phyloP scores from a whole-genome alignment of 768 basidiomycete genomes.

The Mrakia frigida region DNA sequence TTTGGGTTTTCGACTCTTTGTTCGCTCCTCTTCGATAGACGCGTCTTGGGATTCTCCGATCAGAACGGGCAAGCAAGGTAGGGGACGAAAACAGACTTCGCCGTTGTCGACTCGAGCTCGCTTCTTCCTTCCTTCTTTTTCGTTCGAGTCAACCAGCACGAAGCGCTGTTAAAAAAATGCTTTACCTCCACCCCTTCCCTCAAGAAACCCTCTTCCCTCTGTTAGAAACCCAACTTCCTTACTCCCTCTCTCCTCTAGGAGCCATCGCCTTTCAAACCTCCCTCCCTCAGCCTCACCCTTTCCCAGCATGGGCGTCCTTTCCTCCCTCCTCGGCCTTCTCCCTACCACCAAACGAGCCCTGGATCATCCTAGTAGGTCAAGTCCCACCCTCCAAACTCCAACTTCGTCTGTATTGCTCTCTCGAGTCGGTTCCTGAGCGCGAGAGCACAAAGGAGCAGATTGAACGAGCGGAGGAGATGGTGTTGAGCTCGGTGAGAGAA shows the following conservation, averaged over 20 bases:
- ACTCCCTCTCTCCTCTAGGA: conserved; percentile 6
- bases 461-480: neutral
- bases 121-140: neutral
- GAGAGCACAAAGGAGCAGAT: neutral
- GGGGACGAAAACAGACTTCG: too few species aligned
- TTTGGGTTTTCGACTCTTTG: neutral
- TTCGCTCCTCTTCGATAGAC: neutral
- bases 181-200: conserved; percentile 1
- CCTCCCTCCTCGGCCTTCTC: neutral
- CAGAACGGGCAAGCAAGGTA: too few species aligned
- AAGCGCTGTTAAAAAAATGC: neutral
- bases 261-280: neutral
- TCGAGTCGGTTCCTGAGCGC: neutral
- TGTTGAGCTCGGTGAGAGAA: neutral
- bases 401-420: conserved; percentile 14
- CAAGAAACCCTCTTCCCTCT: neutral
- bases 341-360: neutral
- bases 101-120: neutral
- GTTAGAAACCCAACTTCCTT: conserved; percentile 12
- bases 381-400: conserved; percentile 12
- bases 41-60: neutral
- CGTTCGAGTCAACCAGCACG: neutral
- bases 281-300: neutral
- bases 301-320: conserved; percentile 14
- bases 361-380: conserved; percentile 9